A percentile compares a stretch with the other conserved stretches of the same genome.
Conservation (phyloP, 805 yeast species). For the Saccharomycopsis sp. region DNA sequence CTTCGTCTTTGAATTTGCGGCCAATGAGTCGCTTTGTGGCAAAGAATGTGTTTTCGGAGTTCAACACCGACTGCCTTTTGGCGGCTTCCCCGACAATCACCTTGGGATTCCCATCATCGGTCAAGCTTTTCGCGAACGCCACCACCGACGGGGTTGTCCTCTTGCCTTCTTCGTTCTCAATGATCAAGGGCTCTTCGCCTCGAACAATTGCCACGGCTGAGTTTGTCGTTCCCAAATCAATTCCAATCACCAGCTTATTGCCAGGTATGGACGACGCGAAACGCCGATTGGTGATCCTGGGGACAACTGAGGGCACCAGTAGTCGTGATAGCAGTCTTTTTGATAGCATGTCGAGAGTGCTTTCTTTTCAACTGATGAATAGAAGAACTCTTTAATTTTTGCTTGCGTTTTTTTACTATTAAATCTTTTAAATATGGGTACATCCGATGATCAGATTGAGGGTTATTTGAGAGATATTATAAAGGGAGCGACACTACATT, state of each 20-base stretch:
- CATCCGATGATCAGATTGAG: too few species aligned
- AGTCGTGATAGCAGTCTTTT: too few species aligned
- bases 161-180: slow-evolving; percentile 72
- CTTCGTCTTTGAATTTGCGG: slow-evolving; percentile 55
- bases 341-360: too few species aligned
- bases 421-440: too few species aligned
- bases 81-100: slow-evolving; percentile 61
- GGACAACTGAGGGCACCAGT: too few species aligned
- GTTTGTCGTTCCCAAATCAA: slow-evolving; percentile 80
- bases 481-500: too few species aligned
- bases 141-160: slow-evolving; percentile 77
- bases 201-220: slow-evolving; percentile 76
- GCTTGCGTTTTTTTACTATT: too few species aligned
- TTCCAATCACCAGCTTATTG: slow-evolving; percentile 73
- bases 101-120: slow-evolving; percentile 21
- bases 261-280: too few species aligned
- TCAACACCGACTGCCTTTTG: slow-evolving; percentile 65
- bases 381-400: too few species aligned
- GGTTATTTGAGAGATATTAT: too few species aligned
- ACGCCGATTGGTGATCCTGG: too few species aligned
- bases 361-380: too few species aligned
- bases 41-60: slow-evolving; percentile 69
- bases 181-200: slow-evolving; percentile 52
- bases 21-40: slow-evolving; percentile 82
- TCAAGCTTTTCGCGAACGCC: slow-evolving; percentile 44